Conservation (phyloP, 306 rosid species). For the Morella rubra region DNA sequence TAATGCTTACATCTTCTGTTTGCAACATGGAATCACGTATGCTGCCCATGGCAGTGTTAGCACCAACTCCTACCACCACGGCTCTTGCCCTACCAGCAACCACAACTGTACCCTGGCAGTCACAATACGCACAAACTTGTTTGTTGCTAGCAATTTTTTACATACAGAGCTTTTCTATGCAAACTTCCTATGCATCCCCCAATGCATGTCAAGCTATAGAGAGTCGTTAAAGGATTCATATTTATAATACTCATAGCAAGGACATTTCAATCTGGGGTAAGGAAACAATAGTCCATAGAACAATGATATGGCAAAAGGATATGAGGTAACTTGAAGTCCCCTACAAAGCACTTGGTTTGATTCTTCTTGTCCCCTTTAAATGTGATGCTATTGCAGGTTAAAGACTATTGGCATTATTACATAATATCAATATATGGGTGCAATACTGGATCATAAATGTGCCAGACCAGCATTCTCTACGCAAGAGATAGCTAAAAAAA, state of each 20-base stretch:
- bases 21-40: conserved; percentile 88
- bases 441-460: neutral
- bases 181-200: neutral
- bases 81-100: conserved; percentile 99
- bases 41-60: conserved; percentile 94
- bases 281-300: neutral
- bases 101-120: conserved; percentile 83
- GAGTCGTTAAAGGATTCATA: too few relatives aligned
- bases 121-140: conserved; percentile 26
- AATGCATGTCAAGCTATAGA: neutral
- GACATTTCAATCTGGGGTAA: neutral
- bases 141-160: conserved; percentile 6
- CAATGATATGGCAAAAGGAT: neutral
- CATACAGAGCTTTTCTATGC: neutral
- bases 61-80: conserved; percentile 86
- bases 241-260: too few relatives aligned
- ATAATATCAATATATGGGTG: neutral
- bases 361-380: neutral
- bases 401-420: neutral
- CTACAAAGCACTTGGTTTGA: neutral
- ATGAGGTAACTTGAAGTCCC: neutral
- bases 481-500: neutral
- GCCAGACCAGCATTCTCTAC: neutral
- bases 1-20: conserved; percentile 85
- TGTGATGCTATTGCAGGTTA: too few relatives aligned